phyloP scores from a whole-genome alignment of 2,329 filamentous ascomycete species.

The Hortaea werneckii region DNA sequence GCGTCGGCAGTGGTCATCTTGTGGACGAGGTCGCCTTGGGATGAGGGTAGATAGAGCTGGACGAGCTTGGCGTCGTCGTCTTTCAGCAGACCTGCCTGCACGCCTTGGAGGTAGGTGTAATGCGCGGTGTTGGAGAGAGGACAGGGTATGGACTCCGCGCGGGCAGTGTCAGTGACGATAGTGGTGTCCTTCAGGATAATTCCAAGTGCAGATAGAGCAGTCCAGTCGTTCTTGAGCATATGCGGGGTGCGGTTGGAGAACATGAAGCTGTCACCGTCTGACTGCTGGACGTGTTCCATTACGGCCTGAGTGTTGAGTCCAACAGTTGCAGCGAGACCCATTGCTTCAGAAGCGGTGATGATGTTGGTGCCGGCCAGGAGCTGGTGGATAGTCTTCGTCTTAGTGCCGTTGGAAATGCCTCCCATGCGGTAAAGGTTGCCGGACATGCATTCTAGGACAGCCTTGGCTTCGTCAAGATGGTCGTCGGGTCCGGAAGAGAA shows the following conservation, averaged over 20 bases:
- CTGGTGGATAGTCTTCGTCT: constrained; percentile 50
- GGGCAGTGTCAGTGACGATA: constrained; percentile 58
- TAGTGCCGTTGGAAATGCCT: constrained; percentile 43
- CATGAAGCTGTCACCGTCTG: constrained; percentile 41
- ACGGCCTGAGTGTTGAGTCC: constrained; percentile 43
- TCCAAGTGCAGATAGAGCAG: constrained; percentile 33
- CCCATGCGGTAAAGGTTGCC: constrained; percentile 53
- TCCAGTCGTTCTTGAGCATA: constrained; percentile 42
- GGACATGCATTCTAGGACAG: constrained; percentile 54
- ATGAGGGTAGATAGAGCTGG: constrained; percentile 38
- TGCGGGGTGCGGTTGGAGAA: constrained; percentile 47
- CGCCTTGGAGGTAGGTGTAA: constrained; percentile 52
- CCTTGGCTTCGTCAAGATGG: constrained; percentile 44
- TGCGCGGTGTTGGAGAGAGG: constrained; percentile 54
- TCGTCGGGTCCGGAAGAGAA: constrained; percentile 55
- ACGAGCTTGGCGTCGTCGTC: constrained; percentile 48
- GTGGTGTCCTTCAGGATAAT: constrained; percentile 42
- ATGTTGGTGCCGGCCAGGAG: constrained; percentile 51
- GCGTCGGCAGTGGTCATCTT: constrained; percentile 27
- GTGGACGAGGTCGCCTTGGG: constrained; percentile 22
- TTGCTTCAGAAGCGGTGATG: constrained; percentile 44
- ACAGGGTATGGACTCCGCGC: constrained; percentile 47
- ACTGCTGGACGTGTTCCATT: constrained; percentile 37
- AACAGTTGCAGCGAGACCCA: constrained; percentile 45
- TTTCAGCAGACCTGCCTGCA: constrained; percentile 47